Evolutionary conservation across 495 filamentous ascomycete species (phyloP).

Genomic region (Aspergillus cavernicola): DNA sequence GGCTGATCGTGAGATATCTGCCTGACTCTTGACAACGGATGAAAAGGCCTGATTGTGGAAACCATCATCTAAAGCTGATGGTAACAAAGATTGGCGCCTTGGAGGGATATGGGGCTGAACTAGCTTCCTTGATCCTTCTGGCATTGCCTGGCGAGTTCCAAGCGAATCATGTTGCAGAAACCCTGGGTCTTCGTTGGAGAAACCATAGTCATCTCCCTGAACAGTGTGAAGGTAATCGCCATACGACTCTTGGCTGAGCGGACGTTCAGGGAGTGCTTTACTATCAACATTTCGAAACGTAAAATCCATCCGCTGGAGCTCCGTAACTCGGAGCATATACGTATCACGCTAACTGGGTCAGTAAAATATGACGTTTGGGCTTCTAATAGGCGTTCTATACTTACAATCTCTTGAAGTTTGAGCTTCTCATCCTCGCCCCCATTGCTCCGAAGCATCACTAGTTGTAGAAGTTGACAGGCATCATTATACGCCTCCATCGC

Average conservation of each 20-base stretch:
- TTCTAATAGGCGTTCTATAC: conserved; percentile 29
- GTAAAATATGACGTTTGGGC: conserved; percentile 8
- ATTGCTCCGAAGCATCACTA: conserved; percentile 80
- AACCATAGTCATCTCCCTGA: conserved; percentile 46
- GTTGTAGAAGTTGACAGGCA: conserved; percentile 76
- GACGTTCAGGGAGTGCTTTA: conserved; percentile 75
- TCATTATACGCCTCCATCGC: conserved; percentile 89
- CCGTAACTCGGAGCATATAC: conserved; percentile 81
- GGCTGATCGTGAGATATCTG: conserved; percentile 3
- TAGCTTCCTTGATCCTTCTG: conserved; percentile 23
- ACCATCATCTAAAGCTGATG: conserved; percentile 28
- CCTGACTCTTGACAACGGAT: not conserved
- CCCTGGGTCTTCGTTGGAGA: conserved; percentile 4
- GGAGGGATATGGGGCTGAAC: conserved; percentile 29
- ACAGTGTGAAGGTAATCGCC: conserved; percentile 44
- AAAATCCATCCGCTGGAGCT: conserved; percentile 69
- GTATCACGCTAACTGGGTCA: conserved; percentile 64
- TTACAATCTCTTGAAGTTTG: conserved; percentile 87
- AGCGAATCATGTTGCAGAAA: conserved; percentile 17
- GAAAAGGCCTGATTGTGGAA: conserved; percentile 13
- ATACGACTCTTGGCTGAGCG: conserved; percentile 64
- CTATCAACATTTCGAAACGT: conserved; percentile 50
- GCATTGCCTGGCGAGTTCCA: conserved; percentile 15
- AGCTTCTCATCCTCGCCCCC: conserved; percentile 74
- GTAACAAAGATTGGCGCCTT: conserved; percentile 39